Conservation (phyloP, 371 early-diverging fungal genomes). For the Mortierella sp. region DNA sequence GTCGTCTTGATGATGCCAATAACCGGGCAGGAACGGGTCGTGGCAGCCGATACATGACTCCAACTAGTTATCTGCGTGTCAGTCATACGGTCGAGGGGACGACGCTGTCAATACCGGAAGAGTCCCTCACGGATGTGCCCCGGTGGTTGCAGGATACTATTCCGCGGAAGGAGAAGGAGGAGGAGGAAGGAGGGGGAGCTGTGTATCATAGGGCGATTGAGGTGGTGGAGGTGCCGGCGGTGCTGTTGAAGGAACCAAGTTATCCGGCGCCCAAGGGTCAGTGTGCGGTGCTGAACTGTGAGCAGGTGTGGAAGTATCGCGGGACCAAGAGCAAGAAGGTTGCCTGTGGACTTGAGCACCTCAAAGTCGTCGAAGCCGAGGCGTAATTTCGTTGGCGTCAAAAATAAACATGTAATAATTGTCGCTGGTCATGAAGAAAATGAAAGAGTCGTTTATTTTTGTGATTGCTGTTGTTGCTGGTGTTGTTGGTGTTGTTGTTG, state of each 20-base stretch:
- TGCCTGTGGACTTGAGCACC: slow-evolving; percentile 48
- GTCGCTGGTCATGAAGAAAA: too few species aligned
- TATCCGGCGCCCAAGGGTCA: slow-evolving; percentile 42
- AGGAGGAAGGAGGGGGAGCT: not conserved
- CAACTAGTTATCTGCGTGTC: slow-evolving; percentile 38
- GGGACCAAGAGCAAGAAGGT: slow-evolving; percentile 50
- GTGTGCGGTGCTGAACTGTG: slow-evolving; percentile 36
- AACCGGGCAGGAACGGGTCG: not conserved
- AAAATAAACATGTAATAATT: too few species aligned
- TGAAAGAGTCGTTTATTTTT: too few species aligned
- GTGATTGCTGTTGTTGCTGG: not conserved
- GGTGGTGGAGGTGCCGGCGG: slow-evolving; percentile 25
- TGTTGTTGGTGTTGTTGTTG: not conserved
- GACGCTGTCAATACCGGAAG: slow-evolving; percentile 51
- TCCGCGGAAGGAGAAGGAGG: not conserved
- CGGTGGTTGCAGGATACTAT: slow-evolving; percentile 40
- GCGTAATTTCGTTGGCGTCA: too few species aligned
- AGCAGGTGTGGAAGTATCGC: slow-evolving; percentile 45
- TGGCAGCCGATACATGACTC: slow-evolving; percentile 20
- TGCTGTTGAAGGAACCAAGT: slow-evolving; percentile 32
- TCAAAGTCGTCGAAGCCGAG: slow-evolving; percentile 37
- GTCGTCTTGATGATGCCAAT: slow-evolving; percentile 1
- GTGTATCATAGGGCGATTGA: slow-evolving; percentile 19
- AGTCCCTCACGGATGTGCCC: slow-evolving; percentile 32
- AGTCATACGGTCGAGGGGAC: slow-evolving; percentile 27